Evolutionary conservation across 805 yeast species (phyloP), one percentile per base, ranked within the genome.

Genomic region (Ogataea allantospora): DNA sequence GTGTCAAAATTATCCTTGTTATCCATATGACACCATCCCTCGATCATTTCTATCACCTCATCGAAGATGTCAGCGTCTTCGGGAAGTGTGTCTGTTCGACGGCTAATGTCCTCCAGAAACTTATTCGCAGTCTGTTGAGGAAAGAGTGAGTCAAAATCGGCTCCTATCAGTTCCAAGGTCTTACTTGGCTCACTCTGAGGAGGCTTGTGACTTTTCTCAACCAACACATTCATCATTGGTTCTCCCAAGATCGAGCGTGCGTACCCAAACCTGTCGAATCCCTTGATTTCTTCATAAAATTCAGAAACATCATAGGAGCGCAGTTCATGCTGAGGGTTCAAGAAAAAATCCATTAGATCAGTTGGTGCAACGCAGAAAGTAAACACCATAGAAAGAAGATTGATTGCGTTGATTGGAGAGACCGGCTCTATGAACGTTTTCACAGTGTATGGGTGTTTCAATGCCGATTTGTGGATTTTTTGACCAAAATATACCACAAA

Each of bases 1-100:
- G 42, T 42, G 18, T 35, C 30, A 29, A 46, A 44, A 26, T 43
- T 45, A 18, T 5, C 33, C n/a, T 15, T 41, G 7, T 43, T 38
- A 9, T 44, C 26, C 35, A 48, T 46, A 33, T 58, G 58, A 12
- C 47, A 43, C 57, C 60, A 48, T 5, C 40, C 41, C 19, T 54
- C 58, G 27, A 62, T 51, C 48, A 60, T 48, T 23, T 58, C 62
- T 11, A 57, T 43, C 18, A 62, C 48, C 31, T 50, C 57, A 35
- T 62, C 65, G 17, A 61, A 39, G 7, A 50, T 49, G 7, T 51
- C 57, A 12, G 52, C 47, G 15, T 49, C 42, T 1, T 53, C 52
- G 1, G 54, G 53, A 9, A 60, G 38, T 8, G 52, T 44, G 9
- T 43, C 45, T n/a, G 46, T 23, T 20, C 46, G 42, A 3, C 43